These are phyloP conservation scores for Phalaenopsis equestris DNA, from an alignment of 106 monocot genomes.

Conservation along the genomic window DNA sequence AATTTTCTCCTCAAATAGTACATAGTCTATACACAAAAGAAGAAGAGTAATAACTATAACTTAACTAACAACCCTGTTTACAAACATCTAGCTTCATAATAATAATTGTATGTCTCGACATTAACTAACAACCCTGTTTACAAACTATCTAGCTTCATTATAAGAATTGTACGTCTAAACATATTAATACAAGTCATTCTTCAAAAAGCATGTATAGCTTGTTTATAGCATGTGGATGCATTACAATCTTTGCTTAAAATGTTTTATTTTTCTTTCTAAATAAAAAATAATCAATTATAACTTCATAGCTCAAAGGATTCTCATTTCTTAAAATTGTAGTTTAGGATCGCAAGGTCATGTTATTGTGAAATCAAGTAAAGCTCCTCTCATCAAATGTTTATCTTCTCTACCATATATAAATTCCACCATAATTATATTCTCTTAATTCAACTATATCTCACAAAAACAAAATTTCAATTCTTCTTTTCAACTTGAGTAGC, in stretches of 20 bases:
- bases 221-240: background rate
- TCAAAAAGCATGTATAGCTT: background rate
- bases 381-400: background rate
- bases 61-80: background rate
- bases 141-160: background rate
- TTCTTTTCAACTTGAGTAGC: too few species aligned
- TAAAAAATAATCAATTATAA: background rate
- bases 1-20: background rate
- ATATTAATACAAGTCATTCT: background rate
- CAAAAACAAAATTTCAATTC: too few species aligned
- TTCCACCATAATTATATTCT: too few species aligned
- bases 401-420: too few species aligned
- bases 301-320: background rate
- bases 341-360: background rate
- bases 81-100: background rate
- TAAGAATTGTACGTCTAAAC: background rate
- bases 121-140: background rate
- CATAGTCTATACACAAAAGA: background rate
- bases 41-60: background rate
- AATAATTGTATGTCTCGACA: background rate
- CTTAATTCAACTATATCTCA: too few species aligned
- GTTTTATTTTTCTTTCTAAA: background rate
- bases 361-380: background rate
- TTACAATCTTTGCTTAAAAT: background rate
- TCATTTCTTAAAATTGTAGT: background rate